Base-by-base conservation (phyloP, 2,329 filamentous ascomycete species). In the Fusarium sp. region DNA sequence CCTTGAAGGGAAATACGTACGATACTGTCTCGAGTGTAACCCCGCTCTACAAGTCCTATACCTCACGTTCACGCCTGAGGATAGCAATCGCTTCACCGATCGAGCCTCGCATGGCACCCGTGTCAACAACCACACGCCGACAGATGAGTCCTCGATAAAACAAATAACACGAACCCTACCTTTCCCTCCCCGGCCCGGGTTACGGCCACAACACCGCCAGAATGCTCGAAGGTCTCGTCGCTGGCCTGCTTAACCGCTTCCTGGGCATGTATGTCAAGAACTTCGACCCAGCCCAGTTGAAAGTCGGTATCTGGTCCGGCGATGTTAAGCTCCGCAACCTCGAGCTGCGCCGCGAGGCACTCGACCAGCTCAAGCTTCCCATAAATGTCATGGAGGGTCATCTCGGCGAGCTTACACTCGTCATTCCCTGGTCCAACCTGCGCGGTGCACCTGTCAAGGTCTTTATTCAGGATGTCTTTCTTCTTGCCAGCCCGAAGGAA, bases 261-360 rank as follows among this genome's bases (percentile, higher is more conserved):
- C 86, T 99, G 90, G 97, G 96, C 88, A 97, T 98, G 93, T 99
- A 99, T 84, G 96, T 99, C 84, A 95, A 97, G 89, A 98, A 99
- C 85, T 99, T 99, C 82, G 96, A 99, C 83, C 94, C 96, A 61
- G 93, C 94, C 79, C 96, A 99, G 86, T 89, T 99, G 75, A 99
- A 99, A 82, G 95, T 99, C 73, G 96, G 97, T 73, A 99, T 99
- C 79, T 99, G 96, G 96, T 97, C 94, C 28, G 96, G 97, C 78
- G 96, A 99, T 86, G 96, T 99, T 79, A 97, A 97, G 85, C 88
- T 99, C 50, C 92, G 92, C 69, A 92, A 99, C 79, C 91, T 99
- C 67, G 94, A 99, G 85, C 89, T 99, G 53, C 94, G 95, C 63
- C 91, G 94, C 66, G 96, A 99, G 87, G 96, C 96, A 23, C 92